Percentiles rank a stretch among this genome's conserved stretches.
These are phyloP conservation scores for Murraya koenigii DNA, from an alignment of 345 rosid genomes.

Conservation along the genomic window DNA sequence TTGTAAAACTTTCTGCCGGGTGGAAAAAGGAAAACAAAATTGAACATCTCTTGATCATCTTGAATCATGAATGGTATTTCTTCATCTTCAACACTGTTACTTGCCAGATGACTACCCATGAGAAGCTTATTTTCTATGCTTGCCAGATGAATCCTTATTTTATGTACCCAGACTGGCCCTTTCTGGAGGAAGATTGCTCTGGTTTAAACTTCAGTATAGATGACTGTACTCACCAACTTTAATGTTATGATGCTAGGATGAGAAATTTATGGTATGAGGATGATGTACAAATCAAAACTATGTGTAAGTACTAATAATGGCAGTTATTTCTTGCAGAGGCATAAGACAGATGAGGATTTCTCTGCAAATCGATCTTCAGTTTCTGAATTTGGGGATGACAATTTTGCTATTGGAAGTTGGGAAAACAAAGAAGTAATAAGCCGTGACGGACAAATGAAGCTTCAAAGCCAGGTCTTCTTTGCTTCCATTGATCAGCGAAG, in stretches of 20 bases:
- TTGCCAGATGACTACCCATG: neutral
- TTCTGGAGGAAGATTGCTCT: neutral
- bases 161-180: neutral
- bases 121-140: neutral
- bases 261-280: neutral
- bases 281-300: neutral
- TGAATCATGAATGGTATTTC: neutral
- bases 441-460: slow-evolving; percentile 92
- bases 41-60: neutral
- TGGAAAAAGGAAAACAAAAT: neutral
- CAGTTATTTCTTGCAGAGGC: slow-evolving; percentile 50
- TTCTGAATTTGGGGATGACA: slow-evolving; percentile 92
- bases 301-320: neutral
- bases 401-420: slow-evolving; percentile 88
- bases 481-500: slow-evolving; percentile 97
- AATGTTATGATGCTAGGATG: neutral
- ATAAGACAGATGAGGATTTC: slow-evolving; percentile 66
- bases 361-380: slow-evolving; percentile 57
- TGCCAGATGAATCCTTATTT: too few species aligned
- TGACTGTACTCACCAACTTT: neutral
- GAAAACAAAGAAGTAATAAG: slow-evolving; percentile 71
- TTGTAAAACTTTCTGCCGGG: neutral
- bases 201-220: neutral
- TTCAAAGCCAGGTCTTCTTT: slow-evolving; percentile 65
- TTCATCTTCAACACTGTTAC: neutral